Conservation (phyloP, 805 yeast genomes). For the Starmerella vitae region DNA sequence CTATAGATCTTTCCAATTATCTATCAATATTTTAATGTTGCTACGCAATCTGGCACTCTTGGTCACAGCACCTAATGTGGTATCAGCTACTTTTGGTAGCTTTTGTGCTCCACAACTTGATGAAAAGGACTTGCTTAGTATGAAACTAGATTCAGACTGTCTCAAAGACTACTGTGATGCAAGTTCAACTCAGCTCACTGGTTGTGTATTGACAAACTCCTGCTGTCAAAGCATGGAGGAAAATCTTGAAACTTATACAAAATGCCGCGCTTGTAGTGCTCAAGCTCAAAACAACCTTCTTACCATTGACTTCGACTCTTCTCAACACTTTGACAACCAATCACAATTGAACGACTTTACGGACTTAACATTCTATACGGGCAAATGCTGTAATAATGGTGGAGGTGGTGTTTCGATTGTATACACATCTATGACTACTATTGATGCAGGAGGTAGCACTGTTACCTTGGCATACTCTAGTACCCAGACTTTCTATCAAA, state of each 20-base stretch:
- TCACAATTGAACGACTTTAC: slow-evolving; percentile 17
- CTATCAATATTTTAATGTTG: neutral
- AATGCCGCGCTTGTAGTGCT: slow-evolving; percentile 14
- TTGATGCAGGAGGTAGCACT: slow-evolving; percentile 6
- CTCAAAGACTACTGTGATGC: slow-evolving; percentile 10
- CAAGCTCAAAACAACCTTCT: slow-evolving; percentile 12
- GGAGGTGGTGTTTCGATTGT: neutral
- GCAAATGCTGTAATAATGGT: slow-evolving; percentile 6
- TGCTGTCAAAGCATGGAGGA: slow-evolving; percentile 6
- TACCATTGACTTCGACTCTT: slow-evolving; percentile 10
- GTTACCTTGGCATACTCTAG: neutral
- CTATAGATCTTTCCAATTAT: neutral
- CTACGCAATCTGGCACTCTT: neutral
- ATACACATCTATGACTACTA: neutral
- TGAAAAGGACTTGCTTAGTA: slow-evolving; percentile 1
- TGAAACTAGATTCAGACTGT: slow-evolving; percentile 11
- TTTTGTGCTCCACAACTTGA: neutral
- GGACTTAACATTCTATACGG: slow-evolving; percentile 12
- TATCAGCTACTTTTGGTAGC: neutral
- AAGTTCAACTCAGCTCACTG: slow-evolving; percentile 11
- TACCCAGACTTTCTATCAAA: slow-evolving; percentile 9
- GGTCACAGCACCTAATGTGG: neutral
- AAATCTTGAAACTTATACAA: slow-evolving; percentile 5
- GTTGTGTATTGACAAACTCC: slow-evolving; percentile 5
- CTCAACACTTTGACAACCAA: slow-evolving; percentile 10